Evolutionary conservation across 768 basidiomycete genomes (phyloP).

Genomic region (Hericium alpestre): DNA sequence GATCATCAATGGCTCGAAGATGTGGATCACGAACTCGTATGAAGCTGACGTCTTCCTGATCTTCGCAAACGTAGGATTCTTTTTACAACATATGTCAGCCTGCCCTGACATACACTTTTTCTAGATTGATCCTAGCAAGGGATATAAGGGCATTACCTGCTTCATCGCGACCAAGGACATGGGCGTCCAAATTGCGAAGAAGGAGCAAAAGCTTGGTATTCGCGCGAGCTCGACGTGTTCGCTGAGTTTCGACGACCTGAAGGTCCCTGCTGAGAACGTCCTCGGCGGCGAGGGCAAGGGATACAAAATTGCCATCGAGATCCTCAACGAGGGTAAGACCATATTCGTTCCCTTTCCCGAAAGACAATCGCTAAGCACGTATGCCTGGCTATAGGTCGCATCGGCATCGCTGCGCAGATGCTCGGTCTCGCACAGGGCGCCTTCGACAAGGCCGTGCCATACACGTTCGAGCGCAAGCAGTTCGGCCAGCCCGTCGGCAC

Average conservation of each 20-base stretch:
- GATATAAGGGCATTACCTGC: conserved; percentile 99
- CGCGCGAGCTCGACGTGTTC: conserved; percentile 92
- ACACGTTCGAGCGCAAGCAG: conserved; percentile 88
- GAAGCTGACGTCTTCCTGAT: conserved; percentile 90
- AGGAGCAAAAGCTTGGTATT: conserved; percentile 97
- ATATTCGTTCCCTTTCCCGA: background rate
- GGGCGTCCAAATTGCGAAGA: conserved; percentile 96
- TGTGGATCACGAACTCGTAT: conserved; percentile 97
- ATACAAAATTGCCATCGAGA: conserved; percentile 97
- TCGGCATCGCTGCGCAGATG: conserved; percentile 98
- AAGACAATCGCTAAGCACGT: no score
- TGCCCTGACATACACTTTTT: background rate
- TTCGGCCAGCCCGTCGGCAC: conserved; percentile 90
- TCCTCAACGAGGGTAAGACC: conserved; percentile 73
- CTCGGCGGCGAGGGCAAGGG: conserved; percentile 88
- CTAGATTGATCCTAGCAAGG: conserved; percentile 77
- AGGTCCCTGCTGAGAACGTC: conserved; percentile 76
- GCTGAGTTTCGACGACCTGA: conserved; percentile 89
- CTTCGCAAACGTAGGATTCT: conserved; percentile 75
- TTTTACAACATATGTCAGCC: background rate
- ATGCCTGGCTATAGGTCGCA: conserved; percentile 45
- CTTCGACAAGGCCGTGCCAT: conserved; percentile 90
- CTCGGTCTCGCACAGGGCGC: conserved; percentile 95
- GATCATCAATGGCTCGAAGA: conserved; percentile 93
- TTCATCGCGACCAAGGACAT: conserved; percentile 94